Percentiles rank a stretch among this genome's conserved stretches.
Conservation (phyloP, 768 basidiomycete genomes). For the Suillus lakei region DNA sequence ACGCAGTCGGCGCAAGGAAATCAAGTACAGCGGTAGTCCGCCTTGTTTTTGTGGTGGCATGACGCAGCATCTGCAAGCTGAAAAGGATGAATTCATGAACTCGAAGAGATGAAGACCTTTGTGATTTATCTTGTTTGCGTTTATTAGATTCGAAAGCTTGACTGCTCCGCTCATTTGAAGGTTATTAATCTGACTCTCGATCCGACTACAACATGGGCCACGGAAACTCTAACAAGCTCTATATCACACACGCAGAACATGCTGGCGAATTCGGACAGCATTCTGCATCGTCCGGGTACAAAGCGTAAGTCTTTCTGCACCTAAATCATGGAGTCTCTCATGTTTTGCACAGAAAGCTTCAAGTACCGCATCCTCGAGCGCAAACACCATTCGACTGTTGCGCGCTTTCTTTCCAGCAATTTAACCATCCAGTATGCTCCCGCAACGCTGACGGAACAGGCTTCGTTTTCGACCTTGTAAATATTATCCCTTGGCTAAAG, state of each 20-base stretch:
- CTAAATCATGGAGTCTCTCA: slow-evolving; percentile 14
- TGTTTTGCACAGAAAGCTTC: slow-evolving; percentile 55
- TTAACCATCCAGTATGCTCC: slow-evolving; percentile 86
- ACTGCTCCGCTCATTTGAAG: neutral
- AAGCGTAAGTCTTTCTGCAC: slow-evolving; percentile 50
- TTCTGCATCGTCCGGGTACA: slow-evolving; percentile 77
- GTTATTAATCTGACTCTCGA: neutral
- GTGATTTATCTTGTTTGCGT: slow-evolving; percentile 5
- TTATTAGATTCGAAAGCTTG: slow-evolving; percentile 10
- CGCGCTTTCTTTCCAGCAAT: slow-evolving; percentile 88
- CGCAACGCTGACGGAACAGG: slow-evolving; percentile 83
- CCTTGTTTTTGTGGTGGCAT: slow-evolving; percentile 23
- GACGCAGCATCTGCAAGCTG: slow-evolving; percentile 26
- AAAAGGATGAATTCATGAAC: neutral
- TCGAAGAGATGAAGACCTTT: neutral
- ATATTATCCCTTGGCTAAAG: slow-evolving; percentile 96
- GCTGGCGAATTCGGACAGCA: slow-evolving; percentile 81
- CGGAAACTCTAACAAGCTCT: slow-evolving; percentile 84
- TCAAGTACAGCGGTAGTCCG: slow-evolving; percentile 39
- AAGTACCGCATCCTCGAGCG: slow-evolving; percentile 66
- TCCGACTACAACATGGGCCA: slow-evolving; percentile 63
- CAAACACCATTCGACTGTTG: slow-evolving; percentile 90
- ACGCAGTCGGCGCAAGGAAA: slow-evolving; percentile 46
- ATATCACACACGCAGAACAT: slow-evolving; percentile 90
- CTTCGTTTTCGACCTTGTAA: slow-evolving; percentile 84